These are phyloP conservation scores for Candida gigantensis DNA, from an alignment of 1,139 yeast genomes.

Conservation along the genomic window DNA sequence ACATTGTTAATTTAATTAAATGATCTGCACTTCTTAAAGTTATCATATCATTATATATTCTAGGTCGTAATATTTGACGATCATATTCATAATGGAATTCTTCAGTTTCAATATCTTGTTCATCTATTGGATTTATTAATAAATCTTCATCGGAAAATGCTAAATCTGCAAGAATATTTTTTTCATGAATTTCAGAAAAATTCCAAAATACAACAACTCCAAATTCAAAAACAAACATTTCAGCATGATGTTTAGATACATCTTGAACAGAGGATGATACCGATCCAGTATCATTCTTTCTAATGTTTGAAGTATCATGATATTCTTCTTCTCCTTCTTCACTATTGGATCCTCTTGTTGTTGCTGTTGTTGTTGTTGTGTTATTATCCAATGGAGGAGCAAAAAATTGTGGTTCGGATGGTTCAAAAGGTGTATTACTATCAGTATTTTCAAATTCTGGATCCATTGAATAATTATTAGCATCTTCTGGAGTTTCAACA, in stretches of 20 bases:
- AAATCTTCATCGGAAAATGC: slow-evolving; percentile 69
- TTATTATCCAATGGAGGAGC: slow-evolving; percentile 39
- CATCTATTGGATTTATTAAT: slow-evolving; percentile 74
- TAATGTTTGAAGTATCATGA: slow-evolving; percentile 9
- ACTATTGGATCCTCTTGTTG: no score
- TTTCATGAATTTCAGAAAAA: slow-evolving; percentile 88
- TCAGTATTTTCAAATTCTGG: slow-evolving; percentile 45
- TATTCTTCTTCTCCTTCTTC: slow-evolving; percentile 19
- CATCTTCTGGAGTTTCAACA: slow-evolving; percentile 67
- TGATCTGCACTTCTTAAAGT: slow-evolving; percentile 90
- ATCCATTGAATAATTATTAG: slow-evolving; percentile 55
- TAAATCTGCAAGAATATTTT: slow-evolving; percentile 88
- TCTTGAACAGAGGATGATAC: slow-evolving; percentile 27
- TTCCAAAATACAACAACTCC: slow-evolving; percentile 98
- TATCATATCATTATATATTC: slow-evolving; percentile 93
- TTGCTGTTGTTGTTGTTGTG: no score
- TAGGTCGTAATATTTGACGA: slow-evolving; percentile 74
- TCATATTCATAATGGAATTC: slow-evolving; percentile 93
- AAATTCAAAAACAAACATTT: slow-evolving; percentile 83
- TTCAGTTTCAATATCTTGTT: slow-evolving; percentile 91
- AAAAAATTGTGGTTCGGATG: slow-evolving; percentile 52
- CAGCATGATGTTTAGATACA: slow-evolving; percentile 75
- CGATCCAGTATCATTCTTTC: background rate
- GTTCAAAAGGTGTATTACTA: slow-evolving; percentile 40
- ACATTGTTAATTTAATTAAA: slow-evolving; percentile 85